These are phyloP conservation scores for Protomyces gravidus DNA, from an alignment of 1,139 yeast genomes.

Conservation along the genomic window DNA sequence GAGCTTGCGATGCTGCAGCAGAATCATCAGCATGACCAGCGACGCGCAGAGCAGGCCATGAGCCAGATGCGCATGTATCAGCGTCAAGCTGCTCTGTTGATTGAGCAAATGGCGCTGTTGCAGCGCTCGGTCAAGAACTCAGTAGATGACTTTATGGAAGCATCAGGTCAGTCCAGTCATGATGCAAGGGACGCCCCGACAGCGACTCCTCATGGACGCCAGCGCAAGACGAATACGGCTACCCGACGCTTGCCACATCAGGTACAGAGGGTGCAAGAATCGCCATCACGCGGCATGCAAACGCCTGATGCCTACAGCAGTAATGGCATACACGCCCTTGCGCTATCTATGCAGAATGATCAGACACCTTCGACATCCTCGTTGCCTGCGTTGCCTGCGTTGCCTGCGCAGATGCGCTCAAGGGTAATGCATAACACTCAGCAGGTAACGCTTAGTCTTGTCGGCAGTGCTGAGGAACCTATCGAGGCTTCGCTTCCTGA, in stretches of 20 bases:
- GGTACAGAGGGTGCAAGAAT: background rate
- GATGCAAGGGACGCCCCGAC: background rate
- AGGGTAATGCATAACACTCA: background rate
- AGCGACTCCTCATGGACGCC: background rate
- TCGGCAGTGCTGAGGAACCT: background rate
- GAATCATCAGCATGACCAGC: background rate
- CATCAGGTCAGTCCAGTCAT: background rate
- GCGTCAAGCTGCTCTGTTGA: background rate
- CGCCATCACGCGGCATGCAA: background rate
- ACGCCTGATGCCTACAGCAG: background rate
- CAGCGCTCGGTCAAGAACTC: background rate
- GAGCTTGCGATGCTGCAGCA: background rate
- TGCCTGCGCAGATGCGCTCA: background rate
- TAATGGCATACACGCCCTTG: background rate
- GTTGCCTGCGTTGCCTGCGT: no score
- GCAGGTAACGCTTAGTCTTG: background rate
- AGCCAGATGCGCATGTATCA: background rate
- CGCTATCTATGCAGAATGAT: background rate
- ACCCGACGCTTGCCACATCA: background rate
- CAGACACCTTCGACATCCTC: background rate
- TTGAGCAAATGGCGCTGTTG: background rate
- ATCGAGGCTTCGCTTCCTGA: background rate
- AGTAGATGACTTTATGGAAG: background rate
- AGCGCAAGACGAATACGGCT: background rate
- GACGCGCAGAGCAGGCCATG: background rate